Percentiles rank a stretch among this genome's conserved stretches.
Evolutionary conservation across 805 yeast species (phyloP).

Genomic region (Barnettozyma pratensis): DNA sequence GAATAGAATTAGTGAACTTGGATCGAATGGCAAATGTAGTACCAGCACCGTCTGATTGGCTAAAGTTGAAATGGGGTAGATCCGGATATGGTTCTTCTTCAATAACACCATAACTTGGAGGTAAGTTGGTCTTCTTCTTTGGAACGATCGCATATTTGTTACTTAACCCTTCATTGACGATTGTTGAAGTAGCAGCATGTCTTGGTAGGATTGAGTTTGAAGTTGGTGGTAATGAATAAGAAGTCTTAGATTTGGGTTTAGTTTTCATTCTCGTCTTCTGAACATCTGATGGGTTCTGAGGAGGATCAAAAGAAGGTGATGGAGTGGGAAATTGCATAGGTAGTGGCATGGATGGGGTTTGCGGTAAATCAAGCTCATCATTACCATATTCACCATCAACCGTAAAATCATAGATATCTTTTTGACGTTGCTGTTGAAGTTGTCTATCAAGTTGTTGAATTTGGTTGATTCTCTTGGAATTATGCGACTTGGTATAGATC

Average conservation of each 20-base stretch:
- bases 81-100: conserved; percentile 2
- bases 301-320: no score
- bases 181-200: conserved; percentile 14
- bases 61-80: not conserved
- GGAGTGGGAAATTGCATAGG: no score
- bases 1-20: conserved; percentile 8
- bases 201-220: conserved; percentile 14
- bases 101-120: not conserved
- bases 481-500: not conserved
- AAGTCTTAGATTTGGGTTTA: not conserved
- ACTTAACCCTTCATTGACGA: conserved; percentile 17
- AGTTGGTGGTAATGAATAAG: conserved; percentile 10
- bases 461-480: not conserved
- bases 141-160: conserved; percentile 15
- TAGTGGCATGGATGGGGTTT: no score
- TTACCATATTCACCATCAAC: not conserved
- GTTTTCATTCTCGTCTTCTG: not conserved
- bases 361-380: not conserved
- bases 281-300: not conserved
- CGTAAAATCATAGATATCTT: not conserved
- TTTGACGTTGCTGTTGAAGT: not conserved
- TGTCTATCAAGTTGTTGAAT: not conserved
- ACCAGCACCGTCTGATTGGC: not conserved
- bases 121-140: conserved; percentile 2
- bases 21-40: conserved; percentile 2